Evolutionary conservation across 352 stramenopile species (phyloP).

Genomic region (Phytopythium aichiense): DNA sequence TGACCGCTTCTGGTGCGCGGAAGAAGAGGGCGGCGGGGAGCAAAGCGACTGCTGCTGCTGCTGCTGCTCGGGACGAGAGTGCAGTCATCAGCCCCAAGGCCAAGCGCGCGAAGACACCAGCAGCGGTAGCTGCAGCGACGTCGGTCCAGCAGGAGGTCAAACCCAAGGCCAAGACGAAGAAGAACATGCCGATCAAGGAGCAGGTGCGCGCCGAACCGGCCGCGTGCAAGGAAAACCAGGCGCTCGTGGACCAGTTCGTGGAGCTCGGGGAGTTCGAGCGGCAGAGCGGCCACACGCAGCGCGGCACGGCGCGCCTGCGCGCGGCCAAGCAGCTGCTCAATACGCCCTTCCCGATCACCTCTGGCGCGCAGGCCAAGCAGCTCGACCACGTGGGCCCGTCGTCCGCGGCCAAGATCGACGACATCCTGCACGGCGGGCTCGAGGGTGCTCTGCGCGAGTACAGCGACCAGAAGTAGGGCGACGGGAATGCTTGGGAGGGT

Average conservation of each 20-base stretch:
- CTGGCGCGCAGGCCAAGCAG: constrained; percentile 46
- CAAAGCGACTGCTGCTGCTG: background rate
- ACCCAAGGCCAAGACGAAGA: constrained; percentile 13
- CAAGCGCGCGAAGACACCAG: background rate
- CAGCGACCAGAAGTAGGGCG: constrained; percentile 17
- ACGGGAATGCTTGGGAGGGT: constrained; percentile 11
- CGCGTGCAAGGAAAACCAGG: constrained; percentile 40
- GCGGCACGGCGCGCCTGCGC: constrained; percentile 49
- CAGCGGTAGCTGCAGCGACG: too few species aligned
- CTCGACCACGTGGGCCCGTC: constrained; percentile 45
- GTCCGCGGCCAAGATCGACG: constrained; percentile 53
- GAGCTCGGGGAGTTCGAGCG: constrained; percentile 59
- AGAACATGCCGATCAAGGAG: constrained; percentile 33
- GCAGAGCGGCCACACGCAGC: constrained; percentile 36
- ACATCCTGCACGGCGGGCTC: constrained; percentile 49
- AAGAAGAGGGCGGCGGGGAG: constrained; percentile 14
- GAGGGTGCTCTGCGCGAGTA: constrained; percentile 49
- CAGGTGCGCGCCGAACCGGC: constrained; percentile 39
- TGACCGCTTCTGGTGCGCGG: constrained; percentile 15
- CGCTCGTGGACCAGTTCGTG: constrained; percentile 53
- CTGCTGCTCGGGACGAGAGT: background rate
- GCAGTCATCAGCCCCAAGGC: constrained; percentile 17
- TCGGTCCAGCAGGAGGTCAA: background rate
- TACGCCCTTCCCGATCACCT: constrained; percentile 37
- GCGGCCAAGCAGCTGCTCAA: constrained; percentile 54